These are phyloP conservation scores for Hypsizygus ulmarius DNA, from an alignment of 1,284 basidiomycete genomes.

Conservation along the genomic window DNA sequence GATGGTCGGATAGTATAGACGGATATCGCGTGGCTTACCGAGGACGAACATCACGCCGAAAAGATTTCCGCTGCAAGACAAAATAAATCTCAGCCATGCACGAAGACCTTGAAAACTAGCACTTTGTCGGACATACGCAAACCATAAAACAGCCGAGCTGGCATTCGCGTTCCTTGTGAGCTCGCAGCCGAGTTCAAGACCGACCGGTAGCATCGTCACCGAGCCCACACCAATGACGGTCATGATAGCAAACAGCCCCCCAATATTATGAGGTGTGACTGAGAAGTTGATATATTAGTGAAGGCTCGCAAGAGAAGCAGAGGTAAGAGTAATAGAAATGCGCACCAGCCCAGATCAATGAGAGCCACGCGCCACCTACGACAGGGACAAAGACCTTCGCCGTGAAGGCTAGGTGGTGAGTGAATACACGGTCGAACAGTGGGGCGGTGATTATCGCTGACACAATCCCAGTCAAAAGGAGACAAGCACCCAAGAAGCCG, in stretches of 20 bases:
- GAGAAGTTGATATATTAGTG: constrained; percentile 1
- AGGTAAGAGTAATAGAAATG: constrained; percentile 15
- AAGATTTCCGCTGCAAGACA: constrained; percentile 56
- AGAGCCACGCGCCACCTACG: constrained; percentile 61
- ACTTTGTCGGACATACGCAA: no score
- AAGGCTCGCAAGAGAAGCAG: not conserved
- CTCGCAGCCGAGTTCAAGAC: constrained; percentile 72
- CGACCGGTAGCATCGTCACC: constrained; percentile 69
- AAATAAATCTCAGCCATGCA: no score
- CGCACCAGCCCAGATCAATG: constrained; percentile 75
- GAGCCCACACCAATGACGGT: constrained; percentile 63
- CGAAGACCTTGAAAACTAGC: no score
- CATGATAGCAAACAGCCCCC: constrained; percentile 61
- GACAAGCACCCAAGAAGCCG: constrained; percentile 66
- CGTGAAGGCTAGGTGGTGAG: constrained; percentile 60
- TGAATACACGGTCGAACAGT: constrained; percentile 75
- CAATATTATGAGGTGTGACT: constrained; percentile 61
- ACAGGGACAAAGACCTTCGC: constrained; percentile 60
- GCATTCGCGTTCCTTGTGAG: constrained; percentile 74
- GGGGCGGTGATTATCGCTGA: constrained; percentile 66
- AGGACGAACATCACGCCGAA: constrained; percentile 64
- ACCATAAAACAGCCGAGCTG: constrained; percentile 73
- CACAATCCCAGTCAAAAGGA: constrained; percentile 68
- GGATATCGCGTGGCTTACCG: constrained; percentile 37
- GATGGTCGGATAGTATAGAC: not conserved